Conservation (phyloP, 1,139 yeast species). For the Suhomyces taliae region DNA sequence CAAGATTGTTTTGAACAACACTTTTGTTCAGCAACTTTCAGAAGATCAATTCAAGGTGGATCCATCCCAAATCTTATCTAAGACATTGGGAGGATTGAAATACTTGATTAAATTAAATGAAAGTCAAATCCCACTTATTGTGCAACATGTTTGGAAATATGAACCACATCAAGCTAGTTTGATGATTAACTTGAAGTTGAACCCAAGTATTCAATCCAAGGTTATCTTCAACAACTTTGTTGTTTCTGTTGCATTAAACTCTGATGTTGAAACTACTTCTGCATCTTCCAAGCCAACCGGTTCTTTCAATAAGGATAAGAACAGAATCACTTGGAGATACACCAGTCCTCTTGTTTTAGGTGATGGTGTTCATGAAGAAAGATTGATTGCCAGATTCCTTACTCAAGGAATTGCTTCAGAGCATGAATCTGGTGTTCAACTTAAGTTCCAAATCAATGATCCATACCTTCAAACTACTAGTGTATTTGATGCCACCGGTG, state of each 20-base stretch:
- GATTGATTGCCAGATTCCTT: slow-evolving; percentile 69
- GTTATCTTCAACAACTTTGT: slow-evolving; percentile 59
- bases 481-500: slow-evolving; percentile 21
- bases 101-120: slow-evolving; percentile 49
- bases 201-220: slow-evolving; percentile 36
- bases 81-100: slow-evolving; percentile 74
- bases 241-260: slow-evolving; percentile 61
- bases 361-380: slow-evolving; percentile 44
- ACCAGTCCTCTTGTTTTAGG: slow-evolving; percentile 47
- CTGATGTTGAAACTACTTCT: slow-evolving; percentile 49
- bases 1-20: slow-evolving; percentile 43
- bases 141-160: slow-evolving; percentile 86
- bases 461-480: slow-evolving; percentile 27
- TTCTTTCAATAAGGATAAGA: slow-evolving; percentile 78
- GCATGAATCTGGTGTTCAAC: slow-evolving; percentile 68
- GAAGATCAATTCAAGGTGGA: slow-evolving; percentile 29
- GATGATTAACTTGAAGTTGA: slow-evolving; percentile 66
- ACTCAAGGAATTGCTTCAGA: slow-evolving; percentile 64
- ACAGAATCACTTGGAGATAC: slow-evolving; percentile 83
- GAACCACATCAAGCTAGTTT: slow-evolving; percentile 84
- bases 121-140: slow-evolving; percentile 60
- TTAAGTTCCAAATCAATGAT: slow-evolving; percentile 51
- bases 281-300: slow-evolving; percentile 93
- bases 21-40: slow-evolving; percentile 38
- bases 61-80: slow-evolving; percentile 44